Evolutionary conservation across 495 filamentous ascomycete genomes (phyloP).

Genomic region (Podospora didyma): DNA sequence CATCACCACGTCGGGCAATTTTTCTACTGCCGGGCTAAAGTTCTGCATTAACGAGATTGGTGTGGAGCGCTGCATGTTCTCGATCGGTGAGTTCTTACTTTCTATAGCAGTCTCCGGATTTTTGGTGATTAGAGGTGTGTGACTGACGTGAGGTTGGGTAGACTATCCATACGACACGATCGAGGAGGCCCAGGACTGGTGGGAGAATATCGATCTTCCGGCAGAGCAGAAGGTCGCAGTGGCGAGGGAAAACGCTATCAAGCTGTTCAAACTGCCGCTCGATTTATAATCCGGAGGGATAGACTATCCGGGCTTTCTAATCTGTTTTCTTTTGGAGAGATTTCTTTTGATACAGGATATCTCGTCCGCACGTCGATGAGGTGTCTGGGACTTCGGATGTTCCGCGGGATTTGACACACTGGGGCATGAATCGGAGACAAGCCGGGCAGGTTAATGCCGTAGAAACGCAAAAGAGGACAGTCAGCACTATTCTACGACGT

Average conservation of each 20-base stretch:
- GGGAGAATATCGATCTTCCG: slow-evolving; percentile 41
- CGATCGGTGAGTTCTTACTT: slow-evolving; percentile 37
- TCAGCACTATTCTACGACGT: too few species aligned
- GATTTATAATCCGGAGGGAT: slow-evolving; percentile 8
- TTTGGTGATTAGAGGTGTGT: too few species aligned
- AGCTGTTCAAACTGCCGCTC: slow-evolving; percentile 46
- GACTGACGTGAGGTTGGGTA: background rate
- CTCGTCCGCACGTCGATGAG: too few species aligned
- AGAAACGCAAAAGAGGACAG: too few species aligned
- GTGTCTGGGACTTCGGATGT: too few species aligned
- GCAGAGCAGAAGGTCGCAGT: slow-evolving; percentile 44
- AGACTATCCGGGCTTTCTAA: too few species aligned
- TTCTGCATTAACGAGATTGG: slow-evolving; percentile 42
- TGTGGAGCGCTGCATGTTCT: slow-evolving; percentile 31
- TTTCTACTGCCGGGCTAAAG: slow-evolving; percentile 52
- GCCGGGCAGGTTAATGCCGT: too few species aligned
- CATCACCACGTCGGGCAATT: slow-evolving; percentile 61
- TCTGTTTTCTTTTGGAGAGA: too few species aligned
- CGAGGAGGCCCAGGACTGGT: slow-evolving; percentile 52
- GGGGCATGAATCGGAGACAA: too few species aligned
- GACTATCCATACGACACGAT: slow-evolving; percentile 44
- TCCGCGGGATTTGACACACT: too few species aligned
- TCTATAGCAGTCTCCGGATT: too few species aligned
- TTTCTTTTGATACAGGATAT: too few species aligned
- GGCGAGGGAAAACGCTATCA: slow-evolving; percentile 52